Base-by-base conservation (phyloP, 2,329 filamentous ascomycete species). In the Pseudomassariella vexata region DNA sequence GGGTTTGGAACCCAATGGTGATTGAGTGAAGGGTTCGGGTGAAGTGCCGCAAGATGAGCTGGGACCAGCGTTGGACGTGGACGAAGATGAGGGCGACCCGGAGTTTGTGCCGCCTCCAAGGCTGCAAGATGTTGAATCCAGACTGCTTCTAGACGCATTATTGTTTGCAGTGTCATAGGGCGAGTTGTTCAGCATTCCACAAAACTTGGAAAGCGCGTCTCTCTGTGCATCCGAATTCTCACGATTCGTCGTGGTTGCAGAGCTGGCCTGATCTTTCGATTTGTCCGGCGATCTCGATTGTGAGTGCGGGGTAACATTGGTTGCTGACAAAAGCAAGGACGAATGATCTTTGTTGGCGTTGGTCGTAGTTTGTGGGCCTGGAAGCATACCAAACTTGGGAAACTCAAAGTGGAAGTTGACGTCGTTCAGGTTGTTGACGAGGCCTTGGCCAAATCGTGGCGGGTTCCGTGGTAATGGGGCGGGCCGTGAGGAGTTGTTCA, bases 391-490 rank as follows among this genome's bases (percentile, higher is more conserved):
- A 50, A 98, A 96, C 53, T 85, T 89, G 43, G 92, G 90, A 44
- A 96, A 96, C 46, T 96, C 90, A 47, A 98, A 96, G 45, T 90
- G 82, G 53, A 96, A 96, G 54, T 83, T 88, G 55, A 84, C 82
- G 41, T 84, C 82, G 48, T 70, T 78, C 34, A 81, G 65, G 45
- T 78, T 81, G 55, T 65, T 75, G 41, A 76, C 54, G 9, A 66
- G 67, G 15, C 66, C 55, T 34, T 49, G 56, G 48, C 70, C 63
- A 49, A 71, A 65, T 19, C 59, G 59, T 8, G 39, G 30, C 16
- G 21, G 37, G 10, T 66, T 68, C 54, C 73, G 59, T 70, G 36
- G 12, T 36, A 19, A 37, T 34, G 25, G 42, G 25, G 41, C 34
- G 7, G 46, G 30, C n/a, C 48, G 46, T 8, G 54, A 50, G 15